A percentile compares a stretch with the other conserved stretches of the same genome.
phyloP scores from a whole-genome alignment of 1,139 yeast species.

The Hanseniaspora uvarum region DNA sequence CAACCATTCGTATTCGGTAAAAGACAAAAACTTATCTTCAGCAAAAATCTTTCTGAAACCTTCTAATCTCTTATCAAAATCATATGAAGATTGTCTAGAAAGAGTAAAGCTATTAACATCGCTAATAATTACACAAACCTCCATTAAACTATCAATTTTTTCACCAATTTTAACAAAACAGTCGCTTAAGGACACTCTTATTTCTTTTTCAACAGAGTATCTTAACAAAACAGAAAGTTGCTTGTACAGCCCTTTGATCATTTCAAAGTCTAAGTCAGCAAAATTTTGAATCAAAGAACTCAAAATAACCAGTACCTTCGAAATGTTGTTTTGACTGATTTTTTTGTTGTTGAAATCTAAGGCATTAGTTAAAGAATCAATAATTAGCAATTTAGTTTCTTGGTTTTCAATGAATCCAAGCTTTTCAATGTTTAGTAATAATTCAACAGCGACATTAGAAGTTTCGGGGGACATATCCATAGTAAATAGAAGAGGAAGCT shows the following conservation, averaged over 20 bases:
- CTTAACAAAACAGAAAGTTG: slow-evolving; percentile 53
- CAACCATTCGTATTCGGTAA: slow-evolving; percentile 59
- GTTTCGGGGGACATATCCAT: slow-evolving; percentile 40
- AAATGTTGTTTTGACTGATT: slow-evolving; percentile 46
- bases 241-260: slow-evolving; percentile 45
- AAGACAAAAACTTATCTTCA: slow-evolving; percentile 40
- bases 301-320: slow-evolving; percentile 50
- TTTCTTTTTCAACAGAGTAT: slow-evolving; percentile 45
- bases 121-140: slow-evolving; percentile 43
- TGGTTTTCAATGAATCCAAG: slow-evolving; percentile 51
- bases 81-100: slow-evolving; percentile 60
- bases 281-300: slow-evolving; percentile 38
- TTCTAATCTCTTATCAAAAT: slow-evolving; percentile 61
- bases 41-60: slow-evolving; percentile 54
- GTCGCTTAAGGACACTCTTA: slow-evolving; percentile 51
- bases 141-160: slow-evolving; percentile 38
- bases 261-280: slow-evolving; percentile 37
- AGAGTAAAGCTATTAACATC: slow-evolving; percentile 62
- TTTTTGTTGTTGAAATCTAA: slow-evolving; percentile 53
- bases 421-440: slow-evolving; percentile 48
- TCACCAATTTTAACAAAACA: slow-evolving; percentile 53
- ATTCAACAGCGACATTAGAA: slow-evolving; percentile 43
- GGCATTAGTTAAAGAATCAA: slow-evolving; percentile 51
- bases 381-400: slow-evolving; percentile 45
- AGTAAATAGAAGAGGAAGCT: slow-evolving; percentile 43